Percentiles rank a stretch among this genome's conserved stretches.
phyloP scores from a whole-genome alignment of 768 basidiomycete genomes.

The Russula virescens region DNA sequence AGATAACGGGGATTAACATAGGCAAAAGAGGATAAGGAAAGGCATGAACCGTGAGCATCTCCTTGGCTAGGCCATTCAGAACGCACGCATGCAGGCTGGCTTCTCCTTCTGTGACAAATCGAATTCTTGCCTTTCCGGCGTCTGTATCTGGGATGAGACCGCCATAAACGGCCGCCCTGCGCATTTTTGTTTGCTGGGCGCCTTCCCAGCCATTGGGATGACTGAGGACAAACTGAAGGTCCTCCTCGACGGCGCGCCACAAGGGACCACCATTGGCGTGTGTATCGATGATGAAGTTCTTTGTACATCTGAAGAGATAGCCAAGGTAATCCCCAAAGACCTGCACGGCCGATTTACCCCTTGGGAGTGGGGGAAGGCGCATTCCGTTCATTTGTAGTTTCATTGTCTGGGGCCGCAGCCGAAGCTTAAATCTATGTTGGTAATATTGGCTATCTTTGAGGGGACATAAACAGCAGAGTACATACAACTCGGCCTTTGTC shows the following conservation, averaged over 20 bases:
- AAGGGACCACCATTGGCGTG: slow-evolving; percentile 67
- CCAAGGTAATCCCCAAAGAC: slow-evolving; percentile 76
- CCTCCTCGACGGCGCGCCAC: slow-evolving; percentile 64
- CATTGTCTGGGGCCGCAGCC: slow-evolving; percentile 72
- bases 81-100: slow-evolving; percentile 80
- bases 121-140: slow-evolving; percentile 63
- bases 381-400: slow-evolving; percentile 80
- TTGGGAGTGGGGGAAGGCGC: slow-evolving; percentile 63
- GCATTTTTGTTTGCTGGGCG: slow-evolving; percentile 73
- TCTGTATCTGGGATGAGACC: slow-evolving; percentile 71
- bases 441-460: background rate
- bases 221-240: slow-evolving; percentile 68
- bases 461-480: slow-evolving; percentile 20
- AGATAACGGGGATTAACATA: background rate
- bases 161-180: slow-evolving; percentile 64
- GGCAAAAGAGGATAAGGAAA: background rate
- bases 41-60: slow-evolving; percentile 60
- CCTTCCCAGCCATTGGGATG: slow-evolving; percentile 84
- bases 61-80: slow-evolving; percentile 67
- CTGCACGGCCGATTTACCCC: slow-evolving; percentile 60
- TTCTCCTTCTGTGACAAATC: slow-evolving; percentile 81
- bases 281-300: slow-evolving; percentile 72
- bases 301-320: slow-evolving; percentile 70
- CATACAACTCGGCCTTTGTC: slow-evolving; percentile 72
- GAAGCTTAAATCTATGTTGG: slow-evolving; percentile 64